Evolutionary conservation across 2,329 filamentous ascomycete species (phyloP).

Genomic region (Colletotrichum sp.): DNA sequence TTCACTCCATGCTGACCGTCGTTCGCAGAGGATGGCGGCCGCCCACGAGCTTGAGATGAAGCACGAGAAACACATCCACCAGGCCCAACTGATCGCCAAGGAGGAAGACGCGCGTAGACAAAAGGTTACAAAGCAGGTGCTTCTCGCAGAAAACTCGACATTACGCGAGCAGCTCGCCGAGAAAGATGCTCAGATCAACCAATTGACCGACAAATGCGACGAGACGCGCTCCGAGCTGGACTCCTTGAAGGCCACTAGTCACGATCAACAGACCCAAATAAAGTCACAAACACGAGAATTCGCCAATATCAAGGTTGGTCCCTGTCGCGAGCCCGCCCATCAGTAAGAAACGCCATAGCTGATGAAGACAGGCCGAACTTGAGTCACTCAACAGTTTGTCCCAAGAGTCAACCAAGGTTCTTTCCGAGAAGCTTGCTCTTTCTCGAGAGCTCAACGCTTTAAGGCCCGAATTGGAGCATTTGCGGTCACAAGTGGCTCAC

Average conservation of each 20-base stretch:
- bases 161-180: conserved; percentile 67
- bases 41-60: conserved; percentile 69
- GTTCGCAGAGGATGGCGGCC: conserved; percentile 44
- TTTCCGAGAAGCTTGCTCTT: conserved; percentile 63
- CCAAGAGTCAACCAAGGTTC: conserved; percentile 72
- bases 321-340: too few relatives aligned
- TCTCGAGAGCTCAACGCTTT: conserved; percentile 56
- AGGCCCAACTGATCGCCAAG: conserved; percentile 71
- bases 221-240: conserved; percentile 47
- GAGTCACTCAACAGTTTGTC: conserved; percentile 70
- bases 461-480: conserved; percentile 61
- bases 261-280: conserved; percentile 51
- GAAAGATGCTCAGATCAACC: conserved; percentile 64
- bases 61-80: conserved; percentile 69
- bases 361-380: conserved; percentile 66
- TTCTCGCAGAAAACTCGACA: conserved; percentile 75
- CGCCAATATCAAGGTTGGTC: conserved; percentile 49
- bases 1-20: background rate
- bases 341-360: background rate
- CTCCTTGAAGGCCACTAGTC: conserved; percentile 44
- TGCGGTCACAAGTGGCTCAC: conserved; percentile 57
- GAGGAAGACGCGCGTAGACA: conserved; percentile 77
- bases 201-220: conserved; percentile 44
- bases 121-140: conserved; percentile 71
- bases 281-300: conserved; percentile 55